A percentile compares a stretch with the other conserved stretches of the same genome.
These are phyloP conservation scores for Cucurbitaria berberidis DNA, from an alignment of 2,329 filamentous ascomycete species.

Conservation along the genomic window DNA sequence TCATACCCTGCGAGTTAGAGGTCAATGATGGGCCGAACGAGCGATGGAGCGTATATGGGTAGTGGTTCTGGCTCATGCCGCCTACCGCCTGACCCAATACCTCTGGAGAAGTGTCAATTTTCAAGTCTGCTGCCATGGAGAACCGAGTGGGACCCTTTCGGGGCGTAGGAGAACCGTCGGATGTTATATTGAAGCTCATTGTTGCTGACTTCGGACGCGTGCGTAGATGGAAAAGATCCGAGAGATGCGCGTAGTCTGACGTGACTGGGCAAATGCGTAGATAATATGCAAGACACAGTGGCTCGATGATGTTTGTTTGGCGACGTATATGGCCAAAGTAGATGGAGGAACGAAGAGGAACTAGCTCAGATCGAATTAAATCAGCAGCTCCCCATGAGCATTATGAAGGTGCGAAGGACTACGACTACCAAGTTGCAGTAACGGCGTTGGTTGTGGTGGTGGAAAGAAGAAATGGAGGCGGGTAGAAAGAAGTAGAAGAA, in stretches of 20 bases:
- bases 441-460: slow-evolving; percentile 2
- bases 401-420: slow-evolving; percentile 25
- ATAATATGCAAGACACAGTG: slow-evolving; percentile 45
- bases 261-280: slow-evolving; percentile 40
- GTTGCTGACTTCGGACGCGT: slow-evolving; percentile 24
- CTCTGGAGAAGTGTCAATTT: slow-evolving; percentile 44
- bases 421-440: slow-evolving; percentile 18
- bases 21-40: slow-evolving; percentile 41
- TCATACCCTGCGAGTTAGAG: slow-evolving; percentile 45
- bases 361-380: slow-evolving; percentile 33
- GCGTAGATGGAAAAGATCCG: slow-evolving; percentile 43
- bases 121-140: slow-evolving; percentile 39
- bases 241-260: slow-evolving; percentile 34
- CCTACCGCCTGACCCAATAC: slow-evolving; percentile 44
- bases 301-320: slow-evolving; percentile 33
- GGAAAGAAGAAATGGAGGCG: slow-evolving; percentile 12
- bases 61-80: slow-evolving; percentile 29
- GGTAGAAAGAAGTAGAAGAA: slow-evolving; percentile 14
- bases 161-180: slow-evolving; percentile 51
- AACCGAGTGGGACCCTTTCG: slow-evolving; percentile 45
- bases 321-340: slow-evolving; percentile 47
- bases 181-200: slow-evolving; percentile 50
- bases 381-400: slow-evolving; percentile 19
- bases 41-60: slow-evolving; percentile 24
- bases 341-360: slow-evolving; percentile 39